phyloP scores from a whole-genome alignment of 352 stramenopile species.

The Hyaloperonospora arabidopsidis region DNA sequence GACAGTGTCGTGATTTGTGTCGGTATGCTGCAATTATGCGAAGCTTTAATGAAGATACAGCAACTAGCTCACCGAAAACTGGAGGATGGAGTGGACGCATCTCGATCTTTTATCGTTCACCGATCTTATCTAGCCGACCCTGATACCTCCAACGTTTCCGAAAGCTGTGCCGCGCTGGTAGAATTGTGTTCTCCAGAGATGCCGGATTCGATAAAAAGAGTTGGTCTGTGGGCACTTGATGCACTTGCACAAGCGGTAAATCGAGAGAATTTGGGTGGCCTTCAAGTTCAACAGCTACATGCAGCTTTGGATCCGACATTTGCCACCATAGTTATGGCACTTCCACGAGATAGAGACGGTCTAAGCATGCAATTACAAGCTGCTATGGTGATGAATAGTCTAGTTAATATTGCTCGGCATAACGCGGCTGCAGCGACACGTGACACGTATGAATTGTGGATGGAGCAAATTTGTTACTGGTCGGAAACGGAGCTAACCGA shows the following conservation, averaged over 20 bases:
- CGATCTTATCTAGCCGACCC: constrained; percentile 14
- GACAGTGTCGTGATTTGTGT: constrained; percentile 33
- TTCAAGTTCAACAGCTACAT: constrained; percentile 25
- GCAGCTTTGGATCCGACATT: constrained; percentile 29
- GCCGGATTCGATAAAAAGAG: constrained; percentile 40
- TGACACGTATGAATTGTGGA: constrained; percentile 53
- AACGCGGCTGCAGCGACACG: constrained; percentile 26
- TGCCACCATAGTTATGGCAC: constrained; percentile 30
- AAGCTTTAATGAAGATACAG: constrained; percentile 34
- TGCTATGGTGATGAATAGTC: constrained; percentile 33
- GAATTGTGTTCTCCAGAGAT: constrained; percentile 49
- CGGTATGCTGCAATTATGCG: constrained; percentile 41
- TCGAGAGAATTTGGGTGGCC: constrained; percentile 14
- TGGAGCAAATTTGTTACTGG: constrained; percentile 53
- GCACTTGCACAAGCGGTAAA: constrained; percentile 29
- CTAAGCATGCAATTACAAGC: constrained; percentile 36
- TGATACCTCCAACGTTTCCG: constrained; percentile 7
- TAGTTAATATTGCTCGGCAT: constrained; percentile 41
- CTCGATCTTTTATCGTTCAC: constrained; percentile 13
- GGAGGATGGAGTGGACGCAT: constrained; percentile 12
- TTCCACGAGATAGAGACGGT: constrained; percentile 28
- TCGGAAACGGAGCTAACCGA: constrained; percentile 9
- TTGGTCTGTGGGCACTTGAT: constrained; percentile 35
- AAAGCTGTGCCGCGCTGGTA: constrained; percentile 29
- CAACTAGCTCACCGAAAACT: constrained; percentile 11